Evolutionary conservation across 257 asterid genomes (phyloP).

Genomic region (Nicotiana tabacum): DNA sequence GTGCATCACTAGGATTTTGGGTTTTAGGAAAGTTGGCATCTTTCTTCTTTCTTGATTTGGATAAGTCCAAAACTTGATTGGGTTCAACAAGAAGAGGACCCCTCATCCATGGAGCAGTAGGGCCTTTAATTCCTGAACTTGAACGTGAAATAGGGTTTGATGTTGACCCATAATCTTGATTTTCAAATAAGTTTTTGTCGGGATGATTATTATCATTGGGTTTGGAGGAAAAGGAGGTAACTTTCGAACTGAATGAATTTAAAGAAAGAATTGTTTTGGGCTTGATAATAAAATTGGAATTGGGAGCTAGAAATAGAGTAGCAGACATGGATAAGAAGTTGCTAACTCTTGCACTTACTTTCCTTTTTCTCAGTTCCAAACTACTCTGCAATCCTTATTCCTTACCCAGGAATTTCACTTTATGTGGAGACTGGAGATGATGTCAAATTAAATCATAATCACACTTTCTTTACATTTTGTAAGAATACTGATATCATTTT

Average conservation of each 20-base stretch:
- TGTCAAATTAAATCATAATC: background rate
- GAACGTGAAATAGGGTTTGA: constrained; percentile 26
- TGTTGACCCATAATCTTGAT: constrained; percentile 21
- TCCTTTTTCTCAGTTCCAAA: background rate
- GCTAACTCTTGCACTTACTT: background rate
- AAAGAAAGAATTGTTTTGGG: constrained; percentile 19
- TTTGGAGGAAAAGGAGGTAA: constrained; percentile 10
- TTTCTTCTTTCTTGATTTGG: constrained; percentile 34
- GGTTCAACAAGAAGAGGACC: constrained; percentile 62
- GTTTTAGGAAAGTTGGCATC: constrained; percentile 20
- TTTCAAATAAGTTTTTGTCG: constrained; percentile 12
- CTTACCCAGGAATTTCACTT: background rate
- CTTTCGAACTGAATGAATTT: constrained; percentile 14
- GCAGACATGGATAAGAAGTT: constrained; percentile 36
- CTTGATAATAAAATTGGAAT: constrained; percentile 20
- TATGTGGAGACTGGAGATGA: background rate
- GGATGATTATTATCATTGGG: constrained; percentile 18
- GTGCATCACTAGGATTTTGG: constrained; percentile 35
- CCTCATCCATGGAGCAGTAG: constrained; percentile 96
- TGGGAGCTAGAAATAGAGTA: constrained; percentile 20
- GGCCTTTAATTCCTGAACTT: constrained; percentile 47
- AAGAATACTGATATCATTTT: background rate
- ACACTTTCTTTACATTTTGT: background rate
- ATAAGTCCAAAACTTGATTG: constrained; percentile 44
- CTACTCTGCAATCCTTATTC: background rate